These are phyloP conservation scores for Pseudocercospora ulei DNA, from an alignment of 2,329 filamentous ascomycete genomes.

Conservation along the genomic window DNA sequence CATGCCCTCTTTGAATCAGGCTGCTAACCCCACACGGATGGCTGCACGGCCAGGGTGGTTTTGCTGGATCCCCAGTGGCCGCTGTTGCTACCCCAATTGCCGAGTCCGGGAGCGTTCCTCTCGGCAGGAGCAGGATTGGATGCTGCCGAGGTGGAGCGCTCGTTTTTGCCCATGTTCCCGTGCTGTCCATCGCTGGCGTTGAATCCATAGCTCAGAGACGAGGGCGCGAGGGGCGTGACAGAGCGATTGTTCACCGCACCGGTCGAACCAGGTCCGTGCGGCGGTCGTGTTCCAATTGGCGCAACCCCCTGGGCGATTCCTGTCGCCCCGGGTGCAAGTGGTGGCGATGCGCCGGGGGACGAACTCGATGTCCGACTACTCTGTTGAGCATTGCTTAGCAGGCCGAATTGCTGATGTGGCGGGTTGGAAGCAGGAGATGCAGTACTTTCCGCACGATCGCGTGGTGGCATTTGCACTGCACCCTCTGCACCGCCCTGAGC, in stretches of 20 bases:
- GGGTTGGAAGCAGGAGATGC: conserved; percentile 68
- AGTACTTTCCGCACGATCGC: conserved; percentile 55
- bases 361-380: conserved; percentile 72
- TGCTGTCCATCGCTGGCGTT: conserved; percentile 45
- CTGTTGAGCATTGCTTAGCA: conserved; percentile 50
- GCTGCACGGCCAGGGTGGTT: conserved; percentile 71
- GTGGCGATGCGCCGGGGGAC: conserved; percentile 73
- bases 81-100: conserved; percentile 67
- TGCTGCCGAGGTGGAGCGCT: conserved; percentile 49
- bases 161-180: conserved; percentile 43
- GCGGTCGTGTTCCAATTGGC: conserved; percentile 84
- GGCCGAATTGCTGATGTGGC: conserved; percentile 36
- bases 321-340: conserved; percentile 52
- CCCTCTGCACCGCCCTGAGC: conserved; percentile 45
- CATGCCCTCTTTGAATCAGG: conserved; percentile 7
- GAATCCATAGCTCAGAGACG: conserved; percentile 70
- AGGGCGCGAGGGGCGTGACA: conserved; percentile 73
- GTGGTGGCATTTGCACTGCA: conserved; percentile 45
- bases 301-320: conserved; percentile 57
- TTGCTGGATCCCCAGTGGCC: conserved; percentile 73
- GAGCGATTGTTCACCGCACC: conserved; percentile 65
- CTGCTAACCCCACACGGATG: conserved; percentile 80
- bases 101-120: conserved; percentile 38
- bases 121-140: conserved; percentile 48
- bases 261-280: conserved; percentile 49